Base-by-base conservation (phyloP, 108 stramenopile genomes). In the Aurantiochytrium sp. region DNA sequence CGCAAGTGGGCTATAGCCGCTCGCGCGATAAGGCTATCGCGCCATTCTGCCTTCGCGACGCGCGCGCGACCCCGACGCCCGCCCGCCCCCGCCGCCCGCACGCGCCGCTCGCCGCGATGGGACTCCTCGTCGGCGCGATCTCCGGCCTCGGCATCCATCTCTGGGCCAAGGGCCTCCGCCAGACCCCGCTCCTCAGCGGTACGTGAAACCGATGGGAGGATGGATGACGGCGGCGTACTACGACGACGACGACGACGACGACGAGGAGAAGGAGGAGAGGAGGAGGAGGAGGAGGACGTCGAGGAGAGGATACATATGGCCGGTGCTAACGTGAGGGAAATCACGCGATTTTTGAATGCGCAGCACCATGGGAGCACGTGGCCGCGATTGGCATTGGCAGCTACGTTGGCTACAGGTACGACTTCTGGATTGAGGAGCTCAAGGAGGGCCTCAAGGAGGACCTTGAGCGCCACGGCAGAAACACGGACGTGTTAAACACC, bases 321-420 rank as follows among this genome's bases (percentile, higher is more conserved):
- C n/a, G n/a, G n/a, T n/a, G n/a, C n/a, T n/a, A n/a, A n/a, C n/a
- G n/a, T n/a, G n/a, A n/a, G n/a, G n/a, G n/a, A n/a, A n/a, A n/a
- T n/a, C n/a, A n/a, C n/a, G n/a, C n/a, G n/a, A n/a, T n/a, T n/a
- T n/a, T n/a, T 65, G 2, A 15, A 27, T 34, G 19, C 59, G 34
- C 59, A 65, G 59, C 59, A 65, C 59, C 59, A 30, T 65, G 59
- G 59, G 59, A 65, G 59, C 59, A 65, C 34, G 59, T 65, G 15
- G 1, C 19, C 10, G 59, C 59, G 8, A 6, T 65, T 19, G 59
- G 59, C 34, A 19, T 27, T 19, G 59, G 59, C 1, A 19, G 59
- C 59, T 27, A 24, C 24, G 34, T 65, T 27, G 59, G 59, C 59
- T 65, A 65, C 59, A 30, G 24, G 27, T 65, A 65, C 24, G 59